Evolutionary conservation across 225 moss, liverwort and hornwort species (phyloP), one percentile per base, ranked within the genome.

Genomic region (Polytrichum formosum): DNA sequence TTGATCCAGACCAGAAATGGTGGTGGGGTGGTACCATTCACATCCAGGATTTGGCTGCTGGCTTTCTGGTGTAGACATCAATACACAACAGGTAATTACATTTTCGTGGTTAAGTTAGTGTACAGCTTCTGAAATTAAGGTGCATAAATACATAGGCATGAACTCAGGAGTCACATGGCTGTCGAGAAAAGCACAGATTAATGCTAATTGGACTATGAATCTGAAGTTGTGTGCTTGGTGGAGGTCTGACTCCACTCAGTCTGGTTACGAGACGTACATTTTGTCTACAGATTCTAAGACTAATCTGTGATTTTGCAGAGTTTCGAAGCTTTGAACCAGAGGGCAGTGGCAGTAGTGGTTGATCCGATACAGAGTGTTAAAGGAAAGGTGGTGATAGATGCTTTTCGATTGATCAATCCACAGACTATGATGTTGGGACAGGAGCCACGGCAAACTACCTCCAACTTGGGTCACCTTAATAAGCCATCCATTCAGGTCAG

Each of bases 341-440:
- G 91, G 81, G 91, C 96, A 58, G 96, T 96, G 68, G 96, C 96
- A 68, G 91, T 96, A 53, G 96, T 93, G 56, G 93, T 96, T 64
- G 93, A 96, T 83, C 96, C 96, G 27, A 96, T 96, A 67, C 96
- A 93, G 72, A 96, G 96, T 84, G 96, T 96, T 21, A 96, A 96
- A 74, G 96, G 93, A 22, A 96, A 96, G 73, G 93, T 96, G 29
- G 96, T 96, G 37, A 96, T 96, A 25, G 96, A 96, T 75, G 93
- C 96, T 33, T 96, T 96, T 70, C 88, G 93, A 61, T 89, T 96
- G 78, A 93, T 96, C 82, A 96, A 96, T 73, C 96, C 96, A 71
- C 96, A 93, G 81, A 93, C 93, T 13, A 96, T 96, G 96, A 96
- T 96, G 93, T 76, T 96, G 74, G 96, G 96, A 16, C 96, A 96